These are phyloP conservation scores for Blastomyces percursus DNA, from an alignment of 2,329 filamentous ascomycete genomes.

Conservation along the genomic window DNA sequence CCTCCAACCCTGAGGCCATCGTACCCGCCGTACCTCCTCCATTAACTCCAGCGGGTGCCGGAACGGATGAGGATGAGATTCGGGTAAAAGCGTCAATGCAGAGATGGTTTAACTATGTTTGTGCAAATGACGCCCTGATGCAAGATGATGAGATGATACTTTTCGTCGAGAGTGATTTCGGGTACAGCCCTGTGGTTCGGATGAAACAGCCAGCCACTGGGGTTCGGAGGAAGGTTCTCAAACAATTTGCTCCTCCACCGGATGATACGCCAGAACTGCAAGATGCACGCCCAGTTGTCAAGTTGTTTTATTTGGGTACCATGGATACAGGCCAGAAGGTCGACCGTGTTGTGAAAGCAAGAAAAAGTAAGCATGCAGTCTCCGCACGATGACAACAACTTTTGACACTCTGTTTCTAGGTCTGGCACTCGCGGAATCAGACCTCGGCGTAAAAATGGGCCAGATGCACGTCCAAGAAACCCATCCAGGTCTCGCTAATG, in stretches of 20 bases:
- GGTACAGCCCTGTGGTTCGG: slow-evolving; percentile 89
- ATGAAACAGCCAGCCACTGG: slow-evolving; percentile 96
- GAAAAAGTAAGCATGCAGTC: slow-evolving; percentile 57
- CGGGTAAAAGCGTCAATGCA: slow-evolving; percentile 84
- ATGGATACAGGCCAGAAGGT: slow-evolving; percentile 98
- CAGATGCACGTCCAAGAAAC: slow-evolving; percentile 82
- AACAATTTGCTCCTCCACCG: slow-evolving; percentile 94
- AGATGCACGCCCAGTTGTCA: slow-evolving; percentile 79
- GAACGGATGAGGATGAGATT: slow-evolving; percentile 88
- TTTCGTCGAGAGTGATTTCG: slow-evolving; percentile 98
- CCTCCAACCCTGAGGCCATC: slow-evolving; percentile 90
- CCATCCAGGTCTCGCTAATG: slow-evolving; percentile 74
- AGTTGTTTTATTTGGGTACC: slow-evolving; percentile 85
- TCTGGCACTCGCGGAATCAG: slow-evolving; percentile 80
- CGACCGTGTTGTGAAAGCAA: slow-evolving; percentile 81
- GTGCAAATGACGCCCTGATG: slow-evolving; percentile 83
- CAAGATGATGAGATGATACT: slow-evolving; percentile 94
- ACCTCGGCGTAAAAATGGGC: slow-evolving; percentile 82
- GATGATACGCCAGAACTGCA: slow-evolving; percentile 94
- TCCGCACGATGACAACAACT: slow-evolving; percentile 6
- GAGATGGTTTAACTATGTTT: slow-evolving; percentile 89
- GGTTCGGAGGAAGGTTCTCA: slow-evolving; percentile 86
- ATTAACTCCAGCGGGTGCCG: slow-evolving; percentile 85
- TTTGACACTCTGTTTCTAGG: slow-evolving; percentile 41
- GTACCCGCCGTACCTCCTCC: slow-evolving; percentile 91